Conservation (phyloP, 1,284 basidiomycete genomes). For the Melampsora larici-populina region DNA sequence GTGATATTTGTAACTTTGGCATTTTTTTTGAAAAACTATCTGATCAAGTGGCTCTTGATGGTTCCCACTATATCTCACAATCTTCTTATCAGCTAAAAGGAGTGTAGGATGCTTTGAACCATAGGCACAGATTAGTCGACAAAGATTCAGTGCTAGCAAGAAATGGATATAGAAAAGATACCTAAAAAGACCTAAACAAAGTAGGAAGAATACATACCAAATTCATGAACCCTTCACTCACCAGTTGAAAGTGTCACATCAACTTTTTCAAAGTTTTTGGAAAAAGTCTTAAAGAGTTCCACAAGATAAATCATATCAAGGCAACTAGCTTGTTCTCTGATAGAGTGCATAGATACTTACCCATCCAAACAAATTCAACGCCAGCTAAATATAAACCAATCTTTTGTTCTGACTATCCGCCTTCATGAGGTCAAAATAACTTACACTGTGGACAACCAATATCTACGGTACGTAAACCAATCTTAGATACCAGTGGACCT, state of each 20-base stretch:
- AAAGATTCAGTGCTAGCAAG: too few relatives aligned
- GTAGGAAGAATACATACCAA: too few relatives aligned
- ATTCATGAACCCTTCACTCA: background rate
- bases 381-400: background rate
- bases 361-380: background rate
- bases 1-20: too few relatives aligned
- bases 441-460: constrained; percentile 71
- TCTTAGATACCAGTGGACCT: constrained; percentile 66
- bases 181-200: too few relatives aligned
- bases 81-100: too few relatives aligned
- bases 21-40: too few relatives aligned
- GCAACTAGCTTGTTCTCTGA: constrained; percentile 78
- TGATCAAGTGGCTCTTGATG: too few relatives aligned
- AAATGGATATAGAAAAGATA: too few relatives aligned
- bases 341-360: constrained; percentile 81
- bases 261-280: constrained; percentile 70
- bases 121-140: too few relatives aligned
- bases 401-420: constrained; percentile 46
- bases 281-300: constrained; percentile 73
- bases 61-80: too few relatives aligned
- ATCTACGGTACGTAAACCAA: constrained; percentile 83
- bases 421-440: constrained; percentile 50
- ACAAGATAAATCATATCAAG: constrained; percentile 61
- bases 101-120: too few relatives aligned
- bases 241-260: constrained; percentile 60